Evolutionary conservation across 2,329 filamentous ascomycete genomes (phyloP).

Genomic region (Fusarium cyanostomum): DNA sequence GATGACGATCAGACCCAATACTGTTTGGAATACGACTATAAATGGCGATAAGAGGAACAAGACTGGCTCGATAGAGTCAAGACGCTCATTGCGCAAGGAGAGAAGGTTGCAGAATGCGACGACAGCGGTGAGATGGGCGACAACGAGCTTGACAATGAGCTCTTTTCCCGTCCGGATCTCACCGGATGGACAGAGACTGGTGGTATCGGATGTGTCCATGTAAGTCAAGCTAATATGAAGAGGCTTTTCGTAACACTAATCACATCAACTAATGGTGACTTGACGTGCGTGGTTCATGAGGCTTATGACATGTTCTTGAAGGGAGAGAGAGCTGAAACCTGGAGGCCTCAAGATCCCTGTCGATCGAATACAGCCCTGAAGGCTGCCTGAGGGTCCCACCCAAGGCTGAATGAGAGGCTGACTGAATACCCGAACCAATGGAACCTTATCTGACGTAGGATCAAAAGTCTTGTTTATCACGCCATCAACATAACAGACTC

Average conservation of each 20-base stretch:
- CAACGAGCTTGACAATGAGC: conserved; percentile 17
- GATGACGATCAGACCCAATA: neutral
- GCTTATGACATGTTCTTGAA: too few relatives aligned
- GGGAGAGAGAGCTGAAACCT: too few relatives aligned
- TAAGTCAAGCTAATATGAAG: too few relatives aligned
- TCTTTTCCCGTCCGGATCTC: neutral
- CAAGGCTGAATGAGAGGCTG: conserved; percentile 1
- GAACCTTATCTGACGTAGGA: neutral
- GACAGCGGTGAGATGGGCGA: conserved; percentile 14
- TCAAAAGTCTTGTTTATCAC: neutral
- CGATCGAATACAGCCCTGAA: too few relatives aligned
- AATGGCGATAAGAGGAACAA: conserved; percentile 12
- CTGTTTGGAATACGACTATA: conserved; percentile 1
- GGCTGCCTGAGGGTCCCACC: neutral
- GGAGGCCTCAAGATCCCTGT: too few relatives aligned
- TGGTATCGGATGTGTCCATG: neutral
- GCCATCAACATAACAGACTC: fast-evolving
- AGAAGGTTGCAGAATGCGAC: conserved; percentile 20
- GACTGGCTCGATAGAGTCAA: conserved; percentile 15
- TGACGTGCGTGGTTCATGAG: neutral
- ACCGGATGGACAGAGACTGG: neutral
- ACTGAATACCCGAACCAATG: neutral
- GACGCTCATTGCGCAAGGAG: conserved; percentile 12
- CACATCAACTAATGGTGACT: neutral
- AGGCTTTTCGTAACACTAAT: neutral